These are phyloP conservation scores for Epichloe sp. DNA, from an alignment of 2,329 filamentous ascomycete species.

Conservation along the genomic window DNA sequence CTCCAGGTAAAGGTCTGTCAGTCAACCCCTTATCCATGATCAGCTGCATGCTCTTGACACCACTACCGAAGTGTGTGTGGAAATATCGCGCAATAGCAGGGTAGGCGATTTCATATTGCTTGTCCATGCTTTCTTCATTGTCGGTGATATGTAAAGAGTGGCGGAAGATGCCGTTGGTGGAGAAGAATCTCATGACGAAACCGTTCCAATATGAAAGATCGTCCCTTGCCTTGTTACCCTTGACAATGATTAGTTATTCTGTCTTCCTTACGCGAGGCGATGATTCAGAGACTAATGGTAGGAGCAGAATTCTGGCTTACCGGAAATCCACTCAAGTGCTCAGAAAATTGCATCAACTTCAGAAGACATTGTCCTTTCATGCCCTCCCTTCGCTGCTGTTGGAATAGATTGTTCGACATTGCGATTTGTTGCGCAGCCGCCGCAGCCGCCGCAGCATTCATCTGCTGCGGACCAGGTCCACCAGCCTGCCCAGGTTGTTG, in stretches of 20 bases:
- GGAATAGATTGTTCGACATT: conserved; percentile 21
- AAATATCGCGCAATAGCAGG: conserved; percentile 81
- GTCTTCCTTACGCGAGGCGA: no score
- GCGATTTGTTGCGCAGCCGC: conserved; percentile 22
- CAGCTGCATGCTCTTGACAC: conserved; percentile 75
- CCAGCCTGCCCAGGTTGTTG: conserved; percentile 13
- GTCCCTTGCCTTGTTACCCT: conserved; percentile 47
- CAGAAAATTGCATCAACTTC: conserved; percentile 49
- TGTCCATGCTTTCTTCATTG: conserved; percentile 46
- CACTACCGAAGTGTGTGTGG: conserved; percentile 75
- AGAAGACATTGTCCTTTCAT: conserved; percentile 46
- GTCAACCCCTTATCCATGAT: conserved; percentile 56
- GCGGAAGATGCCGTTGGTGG: conserved; percentile 61
- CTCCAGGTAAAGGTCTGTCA: conserved; percentile 44
- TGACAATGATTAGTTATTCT: conserved; percentile 5
- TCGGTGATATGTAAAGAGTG: conserved; percentile 51
- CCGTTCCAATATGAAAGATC: conserved; percentile 65
- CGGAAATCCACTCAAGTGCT: conserved; percentile 45
- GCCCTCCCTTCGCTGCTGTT: conserved; percentile 36
- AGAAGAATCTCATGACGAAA: conserved; percentile 75
- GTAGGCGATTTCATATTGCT: conserved; percentile 76
- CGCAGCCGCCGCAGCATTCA: conserved; percentile 13
- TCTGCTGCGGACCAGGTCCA: conserved; percentile 14
- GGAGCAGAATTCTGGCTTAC: conserved; percentile 21
- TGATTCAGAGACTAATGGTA: neutral